These are phyloP conservation scores for Magnolia officinalis DNA, from an alignment of 164 flowering plant genomes.

Conservation along the genomic window DNA sequence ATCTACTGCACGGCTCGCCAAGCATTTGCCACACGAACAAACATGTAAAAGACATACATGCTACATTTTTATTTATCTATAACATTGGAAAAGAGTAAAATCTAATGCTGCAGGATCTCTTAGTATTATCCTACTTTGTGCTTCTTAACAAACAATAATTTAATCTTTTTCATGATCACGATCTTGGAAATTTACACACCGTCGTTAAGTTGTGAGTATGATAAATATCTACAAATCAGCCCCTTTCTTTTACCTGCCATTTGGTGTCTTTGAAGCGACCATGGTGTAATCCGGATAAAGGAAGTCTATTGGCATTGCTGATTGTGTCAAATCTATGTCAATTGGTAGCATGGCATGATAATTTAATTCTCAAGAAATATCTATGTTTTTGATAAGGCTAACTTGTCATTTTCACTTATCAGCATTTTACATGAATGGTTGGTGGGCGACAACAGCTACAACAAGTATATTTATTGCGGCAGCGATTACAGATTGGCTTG, in stretches of 20 bases:
- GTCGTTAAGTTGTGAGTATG: not conserved
- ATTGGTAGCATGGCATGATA: too few species aligned
- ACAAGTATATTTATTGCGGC: constrained; percentile 86
- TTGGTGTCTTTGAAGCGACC: too few species aligned
- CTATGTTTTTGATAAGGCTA: constrained; percentile 10
- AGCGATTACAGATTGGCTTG: constrained; percentile 98
- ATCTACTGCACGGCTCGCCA: too few species aligned
- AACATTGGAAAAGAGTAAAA: not conserved
- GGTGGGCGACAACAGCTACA: constrained; percentile 83
- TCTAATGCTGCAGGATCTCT: not conserved
- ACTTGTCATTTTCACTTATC: constrained; percentile 14
- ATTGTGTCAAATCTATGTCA: too few species aligned
- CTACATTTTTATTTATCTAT: not conserved
- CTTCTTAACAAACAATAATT: not conserved
- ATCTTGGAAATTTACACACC: not conserved
- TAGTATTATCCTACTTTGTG: not conserved
- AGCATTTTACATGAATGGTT: constrained; percentile 74
- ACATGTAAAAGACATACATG: not conserved
- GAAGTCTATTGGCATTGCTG: too few species aligned
- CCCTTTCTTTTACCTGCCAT: too few species aligned
- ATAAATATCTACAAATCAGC: not conserved
- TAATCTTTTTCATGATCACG: not conserved
- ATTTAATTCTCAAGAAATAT: too few species aligned
- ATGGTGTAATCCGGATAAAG: too few species aligned
- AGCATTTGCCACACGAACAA: not conserved